A percentile compares a stretch with the other conserved stretches of the same genome.
Conservation (phyloP, 371 early-diverging fungal species). For the Actinomortierella ambigua region DNA sequence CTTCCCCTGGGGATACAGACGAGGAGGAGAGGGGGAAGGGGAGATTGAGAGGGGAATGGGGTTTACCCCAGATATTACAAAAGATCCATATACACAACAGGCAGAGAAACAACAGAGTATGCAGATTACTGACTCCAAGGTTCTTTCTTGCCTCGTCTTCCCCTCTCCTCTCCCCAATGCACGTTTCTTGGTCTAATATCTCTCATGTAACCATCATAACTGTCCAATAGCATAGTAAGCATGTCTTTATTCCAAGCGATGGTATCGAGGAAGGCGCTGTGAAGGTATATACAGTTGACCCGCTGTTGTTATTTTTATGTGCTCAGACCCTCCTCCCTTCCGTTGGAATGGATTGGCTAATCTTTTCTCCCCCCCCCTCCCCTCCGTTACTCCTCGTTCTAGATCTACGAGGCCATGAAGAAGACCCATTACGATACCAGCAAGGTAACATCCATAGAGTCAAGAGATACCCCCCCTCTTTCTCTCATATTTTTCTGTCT, state of each 20-base stretch:
- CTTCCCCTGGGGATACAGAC: too few species aligned
- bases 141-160: too few species aligned
- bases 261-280: slow-evolving; percentile 62
- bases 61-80: not conserved
- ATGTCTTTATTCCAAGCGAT: slow-evolving; percentile 65
- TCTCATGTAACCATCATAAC: slow-evolving; percentile 13
- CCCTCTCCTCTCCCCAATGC: not conserved
- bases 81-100: too few species aligned
- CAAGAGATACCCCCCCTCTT: too few species aligned
- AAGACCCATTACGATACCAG: slow-evolving; percentile 65
- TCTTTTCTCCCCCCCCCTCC: too few species aligned
- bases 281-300: slow-evolving; percentile 44
- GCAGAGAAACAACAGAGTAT: not conserved
- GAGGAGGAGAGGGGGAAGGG: too few species aligned
- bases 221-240: slow-evolving; percentile 53
- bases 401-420: slow-evolving; percentile 71
- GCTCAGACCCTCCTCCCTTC: not conserved
- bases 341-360: too few species aligned
- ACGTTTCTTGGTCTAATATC: not conserved
- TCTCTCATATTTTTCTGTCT: too few species aligned
- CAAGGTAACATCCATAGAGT: slow-evolving; percentile 45
- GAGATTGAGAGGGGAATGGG: not conserved
- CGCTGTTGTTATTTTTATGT: too few species aligned
- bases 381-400: not conserved
- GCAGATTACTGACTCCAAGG: too few species aligned